These are phyloP conservation scores for Saccharomyces hybrid DNA, from an alignment of 1,139 yeast species.

Conservation along the genomic window DNA sequence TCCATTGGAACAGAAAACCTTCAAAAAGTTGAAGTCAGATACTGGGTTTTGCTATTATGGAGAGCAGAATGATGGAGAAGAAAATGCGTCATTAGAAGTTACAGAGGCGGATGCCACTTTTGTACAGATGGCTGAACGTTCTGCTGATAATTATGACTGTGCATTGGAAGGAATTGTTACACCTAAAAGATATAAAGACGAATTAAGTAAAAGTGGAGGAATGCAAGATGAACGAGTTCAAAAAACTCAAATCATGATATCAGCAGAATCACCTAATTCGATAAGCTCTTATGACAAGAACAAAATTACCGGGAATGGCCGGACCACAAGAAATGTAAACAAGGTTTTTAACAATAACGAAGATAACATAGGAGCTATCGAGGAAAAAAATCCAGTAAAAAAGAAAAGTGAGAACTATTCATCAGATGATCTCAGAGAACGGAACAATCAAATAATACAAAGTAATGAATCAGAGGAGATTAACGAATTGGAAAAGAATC, in stretches of 20 bases:
- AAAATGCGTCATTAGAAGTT: conserved; percentile 15
- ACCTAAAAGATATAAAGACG: not conserved
- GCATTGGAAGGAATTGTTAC: not conserved
- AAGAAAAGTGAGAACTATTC: not conserved
- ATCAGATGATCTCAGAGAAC: not conserved
- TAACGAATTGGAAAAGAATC: not conserved
- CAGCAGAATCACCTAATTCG: not conserved
- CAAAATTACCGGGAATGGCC: not conserved
- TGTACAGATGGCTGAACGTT: not conserved
- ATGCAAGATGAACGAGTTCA: not conserved
- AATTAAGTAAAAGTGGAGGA: not conserved
- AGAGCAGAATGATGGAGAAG: conserved; percentile 3
- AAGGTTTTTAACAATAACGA: not conserved
- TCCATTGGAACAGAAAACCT: not conserved
- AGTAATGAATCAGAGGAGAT: not conserved
- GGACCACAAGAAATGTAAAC: not conserved
- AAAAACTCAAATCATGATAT: not conserved
- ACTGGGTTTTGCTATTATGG: not conserved
- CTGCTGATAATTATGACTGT: not conserved
- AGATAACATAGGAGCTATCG: not conserved
- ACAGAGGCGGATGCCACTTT: conserved; percentile 5
- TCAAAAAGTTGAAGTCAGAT: not conserved
- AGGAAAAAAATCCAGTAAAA: not conserved
- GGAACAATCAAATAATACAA: not conserved
- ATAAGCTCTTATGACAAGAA: not conserved